Conservation (phyloP, 371 early-diverging fungal species). For the Apophysomyces variabilis region DNA sequence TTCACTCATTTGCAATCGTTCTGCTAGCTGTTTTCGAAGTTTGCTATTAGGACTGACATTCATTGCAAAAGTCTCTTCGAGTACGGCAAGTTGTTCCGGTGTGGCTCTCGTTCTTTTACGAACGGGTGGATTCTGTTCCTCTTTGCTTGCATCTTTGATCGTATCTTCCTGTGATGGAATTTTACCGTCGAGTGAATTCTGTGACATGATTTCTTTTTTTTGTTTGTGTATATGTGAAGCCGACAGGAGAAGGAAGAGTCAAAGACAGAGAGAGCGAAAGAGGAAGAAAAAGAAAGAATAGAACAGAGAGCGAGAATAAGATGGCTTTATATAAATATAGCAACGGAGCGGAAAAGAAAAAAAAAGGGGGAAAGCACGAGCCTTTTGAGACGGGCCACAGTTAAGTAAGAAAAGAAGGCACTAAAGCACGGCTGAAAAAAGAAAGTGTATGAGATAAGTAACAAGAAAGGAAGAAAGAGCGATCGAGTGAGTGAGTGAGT, state of each 20-base stretch:
- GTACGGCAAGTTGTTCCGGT: slow-evolving; percentile 74
- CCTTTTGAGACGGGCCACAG: slow-evolving; percentile 2
- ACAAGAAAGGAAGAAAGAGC: slow-evolving; percentile 19
- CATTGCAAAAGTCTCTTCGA: slow-evolving; percentile 76
- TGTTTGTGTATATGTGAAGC: neutral
- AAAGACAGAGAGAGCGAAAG: slow-evolving; percentile 11
- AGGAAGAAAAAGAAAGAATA: slow-evolving; percentile 2
- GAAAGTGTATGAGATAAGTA: neutral
- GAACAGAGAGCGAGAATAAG: slow-evolving; percentile 8
- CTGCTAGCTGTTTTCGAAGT: slow-evolving; percentile 84
- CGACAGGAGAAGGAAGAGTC: neutral
- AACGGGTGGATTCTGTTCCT: slow-evolving; percentile 17
- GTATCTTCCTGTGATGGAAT: neutral
- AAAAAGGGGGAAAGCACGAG: slow-evolving; percentile 15
- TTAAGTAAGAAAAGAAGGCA: slow-evolving; percentile 11
- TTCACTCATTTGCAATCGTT: slow-evolving; percentile 89
- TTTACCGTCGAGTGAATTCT: slow-evolving; percentile 2
- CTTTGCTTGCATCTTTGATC: slow-evolving; percentile 5
- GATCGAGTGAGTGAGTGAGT: neutral
- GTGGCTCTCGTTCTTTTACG: slow-evolving; percentile 76
- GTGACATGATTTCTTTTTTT: neutral
- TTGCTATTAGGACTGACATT: slow-evolving; percentile 79
- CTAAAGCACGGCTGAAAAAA: neutral
- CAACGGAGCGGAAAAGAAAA: slow-evolving; percentile 3
- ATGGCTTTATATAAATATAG: slow-evolving; percentile 10